phyloP scores from a whole-genome alignment of 331 rosid species.

The Pyrus hybrid region DNA sequence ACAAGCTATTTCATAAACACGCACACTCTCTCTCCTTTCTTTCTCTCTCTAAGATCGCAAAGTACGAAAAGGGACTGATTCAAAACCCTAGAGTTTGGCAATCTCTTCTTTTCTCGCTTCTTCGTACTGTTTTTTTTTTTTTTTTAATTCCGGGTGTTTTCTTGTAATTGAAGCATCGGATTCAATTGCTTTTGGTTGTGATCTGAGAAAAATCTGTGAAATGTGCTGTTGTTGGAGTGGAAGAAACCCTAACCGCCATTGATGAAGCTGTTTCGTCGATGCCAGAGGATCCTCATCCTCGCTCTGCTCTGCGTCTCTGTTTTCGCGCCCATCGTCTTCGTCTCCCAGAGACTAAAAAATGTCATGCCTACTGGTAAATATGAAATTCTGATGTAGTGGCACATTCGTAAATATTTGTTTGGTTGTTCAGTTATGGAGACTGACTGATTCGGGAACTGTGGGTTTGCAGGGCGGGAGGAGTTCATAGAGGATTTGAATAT shows the following conservation, averaged over 20 bases:
- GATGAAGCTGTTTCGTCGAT: slow-evolving; percentile 69
- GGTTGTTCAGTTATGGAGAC: slow-evolving; percentile 6
- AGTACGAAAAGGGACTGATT: slow-evolving; percentile 10
- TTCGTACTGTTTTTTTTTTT: background rate
- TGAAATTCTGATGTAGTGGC: background rate
- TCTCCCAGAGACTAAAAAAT: slow-evolving; percentile 44
- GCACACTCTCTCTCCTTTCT: slow-evolving; percentile 14
- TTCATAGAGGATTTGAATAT: slow-evolving; percentile 57
- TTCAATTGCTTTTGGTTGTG: background rate
- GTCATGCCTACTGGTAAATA: slow-evolving; percentile 40
- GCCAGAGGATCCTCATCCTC: slow-evolving; percentile 93
- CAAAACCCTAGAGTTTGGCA: slow-evolving; percentile 33
- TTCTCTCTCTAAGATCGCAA: slow-evolving; percentile 28
- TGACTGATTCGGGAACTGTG: slow-evolving; percentile 8
- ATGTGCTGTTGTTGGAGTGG: slow-evolving; percentile 38
- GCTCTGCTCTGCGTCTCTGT: slow-evolving; percentile 70
- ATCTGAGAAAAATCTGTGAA: slow-evolving; percentile 32
- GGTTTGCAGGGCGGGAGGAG: slow-evolving; percentile 54
- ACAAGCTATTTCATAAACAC: slow-evolving; percentile 9
- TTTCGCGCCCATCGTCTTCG: slow-evolving; percentile 63
- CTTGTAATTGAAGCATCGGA: slow-evolving; percentile 19
- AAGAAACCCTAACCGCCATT: slow-evolving; percentile 18
- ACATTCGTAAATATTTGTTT: background rate
- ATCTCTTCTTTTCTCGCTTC: background rate
- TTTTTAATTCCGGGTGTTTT: background rate